These are phyloP conservation scores for Sambucus nigra DNA, from an alignment of 129 eudicot genomes.

Conservation along the genomic window DNA sequence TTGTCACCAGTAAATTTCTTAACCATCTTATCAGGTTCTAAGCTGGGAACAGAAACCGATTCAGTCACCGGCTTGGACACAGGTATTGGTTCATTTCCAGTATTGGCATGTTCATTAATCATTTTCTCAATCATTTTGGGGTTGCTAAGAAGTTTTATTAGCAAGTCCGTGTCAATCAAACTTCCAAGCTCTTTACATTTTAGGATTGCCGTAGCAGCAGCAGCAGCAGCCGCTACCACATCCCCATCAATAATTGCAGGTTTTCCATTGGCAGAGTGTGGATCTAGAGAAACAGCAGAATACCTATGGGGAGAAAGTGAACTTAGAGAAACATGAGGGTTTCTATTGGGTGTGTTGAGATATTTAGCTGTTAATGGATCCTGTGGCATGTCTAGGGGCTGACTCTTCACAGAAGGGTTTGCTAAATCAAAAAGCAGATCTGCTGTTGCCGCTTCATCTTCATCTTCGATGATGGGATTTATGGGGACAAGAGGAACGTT, in stretches of 20 bases:
- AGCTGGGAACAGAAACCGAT: not conserved
- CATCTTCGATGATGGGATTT: conserved; percentile 15
- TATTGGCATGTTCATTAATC: conserved; percentile 12
- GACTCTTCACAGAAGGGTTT: not conserved
- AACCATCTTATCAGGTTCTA: not conserved
- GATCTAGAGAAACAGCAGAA: too few species aligned
- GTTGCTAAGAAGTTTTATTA: conserved; percentile 36
- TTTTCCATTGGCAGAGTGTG: conserved; percentile 9
- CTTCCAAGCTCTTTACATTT: conserved; percentile 27
- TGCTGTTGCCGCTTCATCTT: conserved; percentile 16
- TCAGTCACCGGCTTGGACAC: not conserved
- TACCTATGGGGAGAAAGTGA: not conserved
- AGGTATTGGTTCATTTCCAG: conserved; percentile 3
- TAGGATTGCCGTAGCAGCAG: conserved; percentile 31
- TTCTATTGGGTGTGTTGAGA: not conserved
- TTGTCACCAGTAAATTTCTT: not conserved
- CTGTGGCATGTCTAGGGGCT: not conserved
- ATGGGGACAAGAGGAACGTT: conserved; percentile 26
- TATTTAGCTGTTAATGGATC: conserved; percentile 2
- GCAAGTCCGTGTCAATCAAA: conserved; percentile 41
- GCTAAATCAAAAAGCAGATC: conserved; percentile 1
- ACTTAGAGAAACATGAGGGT: conserved; percentile 8
- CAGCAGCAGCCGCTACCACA: conserved; percentile 26
- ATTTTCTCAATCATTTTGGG: conserved; percentile 37
- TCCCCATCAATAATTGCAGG: conserved; percentile 22